phyloP scores from a whole-genome alignment of 2,329 filamentous ascomycete genomes.

The Fusarium bactridioides region DNA sequence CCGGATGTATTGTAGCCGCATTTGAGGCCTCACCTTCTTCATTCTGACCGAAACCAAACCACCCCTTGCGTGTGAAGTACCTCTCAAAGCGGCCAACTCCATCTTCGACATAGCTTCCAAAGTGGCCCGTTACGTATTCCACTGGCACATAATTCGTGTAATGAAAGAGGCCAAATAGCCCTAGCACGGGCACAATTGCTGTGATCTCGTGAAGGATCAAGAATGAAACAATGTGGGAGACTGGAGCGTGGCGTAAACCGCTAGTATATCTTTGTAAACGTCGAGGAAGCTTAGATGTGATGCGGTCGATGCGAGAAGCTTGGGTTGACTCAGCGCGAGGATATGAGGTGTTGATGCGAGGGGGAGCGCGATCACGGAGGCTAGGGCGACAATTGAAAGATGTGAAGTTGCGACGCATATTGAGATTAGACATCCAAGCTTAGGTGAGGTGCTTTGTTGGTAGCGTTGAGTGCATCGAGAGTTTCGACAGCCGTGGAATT shows the following conservation, averaged over 20 bases:
- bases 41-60: conserved; percentile 70
- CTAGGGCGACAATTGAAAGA: conserved; percentile 34
- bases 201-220: conserved; percentile 92
- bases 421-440: not conserved
- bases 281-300: conserved; percentile 66
- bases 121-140: conserved; percentile 57
- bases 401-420: conserved; percentile 40
- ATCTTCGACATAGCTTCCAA: conserved; percentile 61
- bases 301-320: conserved; percentile 51
- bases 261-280: conserved; percentile 74
- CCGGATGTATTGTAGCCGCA: not conserved
- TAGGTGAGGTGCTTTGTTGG: not conserved
- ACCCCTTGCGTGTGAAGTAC: conserved; percentile 81
- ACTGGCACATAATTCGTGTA: conserved; percentile 77
- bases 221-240: conserved; percentile 86
- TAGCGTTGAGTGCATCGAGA: not conserved
- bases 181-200: conserved; percentile 80
- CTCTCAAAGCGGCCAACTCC: conserved; percentile 78
- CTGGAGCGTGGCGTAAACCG: conserved; percentile 76
- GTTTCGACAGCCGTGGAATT: not conserved
- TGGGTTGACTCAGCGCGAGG: conserved; percentile 42
- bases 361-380: conserved; percentile 15
- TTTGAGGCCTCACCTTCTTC: conserved; percentile 17
- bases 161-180: conserved; percentile 80
- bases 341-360: conserved; percentile 1